Conservation (phyloP, 2,329 filamentous ascomycete genomes). For the Pyricularia grisea region DNA sequence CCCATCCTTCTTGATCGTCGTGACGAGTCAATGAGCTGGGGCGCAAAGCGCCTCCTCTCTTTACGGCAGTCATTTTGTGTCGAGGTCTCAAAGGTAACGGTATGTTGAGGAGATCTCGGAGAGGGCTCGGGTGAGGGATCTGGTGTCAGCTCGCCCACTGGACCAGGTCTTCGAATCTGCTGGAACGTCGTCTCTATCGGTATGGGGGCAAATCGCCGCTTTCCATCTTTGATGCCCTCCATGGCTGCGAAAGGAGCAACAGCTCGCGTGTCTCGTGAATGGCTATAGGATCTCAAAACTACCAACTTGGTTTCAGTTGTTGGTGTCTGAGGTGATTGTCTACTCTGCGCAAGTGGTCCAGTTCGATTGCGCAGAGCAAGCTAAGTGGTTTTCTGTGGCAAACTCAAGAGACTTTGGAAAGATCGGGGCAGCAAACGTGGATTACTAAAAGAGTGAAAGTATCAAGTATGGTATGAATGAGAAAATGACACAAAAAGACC, state of each 20-base stretch:
- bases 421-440: background rate
- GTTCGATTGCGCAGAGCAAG: background rate
- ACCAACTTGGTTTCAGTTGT: too few species aligned
- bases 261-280: background rate
- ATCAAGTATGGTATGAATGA: background rate
- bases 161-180: constrained; percentile 38
- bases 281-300: background rate
- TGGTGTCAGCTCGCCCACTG: constrained; percentile 39
- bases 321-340: background rate
- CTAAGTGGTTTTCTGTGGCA: background rate
- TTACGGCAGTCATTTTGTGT: constrained; percentile 11
- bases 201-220: constrained; percentile 55
- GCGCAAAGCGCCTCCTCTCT: constrained; percentile 52
- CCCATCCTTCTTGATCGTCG: constrained; percentile 59
- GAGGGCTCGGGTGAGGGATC: constrained; percentile 51
- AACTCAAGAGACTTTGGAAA: background rate
- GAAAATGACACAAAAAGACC: background rate
- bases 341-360: background rate
- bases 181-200: constrained; percentile 65
- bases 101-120: constrained; percentile 37
- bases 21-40: constrained; percentile 74
- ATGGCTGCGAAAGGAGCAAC: background rate
- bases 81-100: constrained; percentile 9
- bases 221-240: background rate
- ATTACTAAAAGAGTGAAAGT: background rate